Evolutionary conservation across 805 yeast genomes (phyloP), one percentile per base, ranked within the genome.

Genomic region (Ogataea trehaloabstinens): DNA sequence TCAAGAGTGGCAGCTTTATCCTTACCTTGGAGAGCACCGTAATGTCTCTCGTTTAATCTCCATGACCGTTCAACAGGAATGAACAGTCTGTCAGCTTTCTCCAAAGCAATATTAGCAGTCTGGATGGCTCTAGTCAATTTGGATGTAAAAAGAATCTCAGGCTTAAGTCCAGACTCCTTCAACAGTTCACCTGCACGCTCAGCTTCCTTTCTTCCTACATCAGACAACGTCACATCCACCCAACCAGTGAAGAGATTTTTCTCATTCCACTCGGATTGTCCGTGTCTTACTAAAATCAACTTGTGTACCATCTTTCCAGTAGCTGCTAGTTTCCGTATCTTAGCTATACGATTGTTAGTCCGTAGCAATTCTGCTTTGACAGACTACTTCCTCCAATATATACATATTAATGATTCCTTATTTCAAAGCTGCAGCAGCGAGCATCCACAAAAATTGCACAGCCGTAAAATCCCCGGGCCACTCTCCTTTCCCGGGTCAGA

Each of bases 21-120:
- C 76, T 91, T 89, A 69, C 98, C 98, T 75, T 91, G 97, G 62
- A 90, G 80, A 56, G 88, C 97, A 79, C 98, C 98, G 76, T 90
- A 90, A 73, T 90, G 97, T 79, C 98, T 93, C 77, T 90, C 98
- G 76, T 90, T 90, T 67, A 90, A 80, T 79, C 97, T 85, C 97
- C 97, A 91, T 40, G 91, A 78, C 78, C 97, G 86, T 70, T 82
- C 80, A 59, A 85, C 95, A 61, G 95, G 96, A 53, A 90, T 78
- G 78, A 80, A 90, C 55, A 87, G 71, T 65, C 89, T 86, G 70
- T 89, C 97, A 42, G 97, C 91, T 51, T 74, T 66, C 47, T 84
- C 87, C 55, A 90, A 74, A 43, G 96, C 96, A 67, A 91, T 78
- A 84, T 90, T 85, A 56, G 97, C 96, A 50, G 98, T 90, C 73